These are phyloP conservation scores for Aspergillus phoenicis DNA, from an alignment of 2,329 filamentous ascomycete genomes.

Conservation along the genomic window DNA sequence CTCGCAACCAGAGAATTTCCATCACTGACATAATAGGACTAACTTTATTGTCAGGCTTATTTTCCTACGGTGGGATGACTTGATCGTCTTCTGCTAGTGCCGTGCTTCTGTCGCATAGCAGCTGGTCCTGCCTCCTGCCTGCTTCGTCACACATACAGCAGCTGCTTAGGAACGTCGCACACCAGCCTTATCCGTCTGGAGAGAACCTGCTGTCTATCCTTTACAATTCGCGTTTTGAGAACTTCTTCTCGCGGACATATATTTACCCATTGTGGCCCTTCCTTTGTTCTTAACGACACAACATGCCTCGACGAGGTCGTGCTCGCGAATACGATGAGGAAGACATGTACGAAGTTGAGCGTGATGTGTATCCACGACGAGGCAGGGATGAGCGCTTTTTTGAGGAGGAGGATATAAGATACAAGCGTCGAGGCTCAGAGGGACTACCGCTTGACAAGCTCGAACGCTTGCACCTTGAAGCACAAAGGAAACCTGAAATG, in stretches of 20 bases:
- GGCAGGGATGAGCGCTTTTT: constrained; percentile 29
- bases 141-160: background rate
- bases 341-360: constrained; percentile 34
- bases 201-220: background rate
- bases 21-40: background rate
- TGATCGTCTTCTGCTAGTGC: background rate
- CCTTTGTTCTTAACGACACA: background rate
- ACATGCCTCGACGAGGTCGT: constrained; percentile 37
- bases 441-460: constrained; percentile 47
- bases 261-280: background rate
- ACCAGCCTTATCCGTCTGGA: background rate
- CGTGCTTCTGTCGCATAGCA: background rate
- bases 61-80: background rate
- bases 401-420: constrained; percentile 32
- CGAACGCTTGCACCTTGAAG: constrained; percentile 45
- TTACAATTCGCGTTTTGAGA: background rate
- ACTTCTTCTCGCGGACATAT: background rate
- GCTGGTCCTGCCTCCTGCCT: background rate
- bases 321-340: constrained; percentile 33
- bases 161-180: background rate
- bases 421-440: constrained; percentile 36
- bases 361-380: constrained; percentile 28
- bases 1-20: background rate
- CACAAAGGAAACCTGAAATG: constrained; percentile 38
- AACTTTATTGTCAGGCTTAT: background rate